These are phyloP conservation scores for Helminthosporium solani DNA, from an alignment of 2,329 filamentous ascomycete species.

Conservation along the genomic window DNA sequence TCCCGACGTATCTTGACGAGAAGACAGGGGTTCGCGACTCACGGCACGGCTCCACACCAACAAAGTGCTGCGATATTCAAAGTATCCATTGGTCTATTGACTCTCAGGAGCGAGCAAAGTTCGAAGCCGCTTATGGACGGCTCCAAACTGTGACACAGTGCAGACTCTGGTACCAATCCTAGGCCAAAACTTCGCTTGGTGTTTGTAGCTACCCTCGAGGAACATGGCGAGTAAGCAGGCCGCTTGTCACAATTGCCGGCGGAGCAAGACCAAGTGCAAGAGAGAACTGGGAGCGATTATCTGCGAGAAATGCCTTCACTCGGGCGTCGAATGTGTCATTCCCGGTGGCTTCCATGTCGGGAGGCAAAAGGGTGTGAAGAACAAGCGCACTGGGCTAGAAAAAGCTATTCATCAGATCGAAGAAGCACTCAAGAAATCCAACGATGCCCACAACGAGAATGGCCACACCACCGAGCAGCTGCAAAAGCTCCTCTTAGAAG, in stretches of 20 bases:
- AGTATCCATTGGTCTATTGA: too few relatives aligned
- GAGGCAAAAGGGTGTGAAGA: conserved; percentile 74
- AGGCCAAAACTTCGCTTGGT: too few relatives aligned
- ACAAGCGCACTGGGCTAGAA: conserved; percentile 72
- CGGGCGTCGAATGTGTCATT: conserved; percentile 63
- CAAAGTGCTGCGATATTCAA: too few relatives aligned
- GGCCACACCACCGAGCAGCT: conserved; percentile 39
- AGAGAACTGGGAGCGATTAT: conserved; percentile 53
- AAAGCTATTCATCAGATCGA: conserved; percentile 75
- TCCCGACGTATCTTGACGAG: too few relatives aligned
- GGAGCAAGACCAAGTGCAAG: conserved; percentile 69
- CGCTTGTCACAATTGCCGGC: conserved; percentile 64
- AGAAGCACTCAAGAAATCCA: conserved; percentile 54
- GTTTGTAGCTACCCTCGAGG: neutral
- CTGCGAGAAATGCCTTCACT: conserved; percentile 63
- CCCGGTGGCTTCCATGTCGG: conserved; percentile 66
- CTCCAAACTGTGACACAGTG: too few relatives aligned
- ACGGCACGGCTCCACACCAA: too few relatives aligned
- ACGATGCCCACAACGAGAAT: conserved; percentile 20
- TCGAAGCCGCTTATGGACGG: too few relatives aligned
- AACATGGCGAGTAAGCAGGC: conserved; percentile 44
- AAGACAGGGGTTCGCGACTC: too few relatives aligned
- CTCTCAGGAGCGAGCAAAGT: too few relatives aligned
- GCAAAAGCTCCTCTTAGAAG: conserved; percentile 53
- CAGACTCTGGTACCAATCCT: too few relatives aligned